Conservation (phyloP, 345 rosid genomes). For the Eucalyptus victrix region DNA sequence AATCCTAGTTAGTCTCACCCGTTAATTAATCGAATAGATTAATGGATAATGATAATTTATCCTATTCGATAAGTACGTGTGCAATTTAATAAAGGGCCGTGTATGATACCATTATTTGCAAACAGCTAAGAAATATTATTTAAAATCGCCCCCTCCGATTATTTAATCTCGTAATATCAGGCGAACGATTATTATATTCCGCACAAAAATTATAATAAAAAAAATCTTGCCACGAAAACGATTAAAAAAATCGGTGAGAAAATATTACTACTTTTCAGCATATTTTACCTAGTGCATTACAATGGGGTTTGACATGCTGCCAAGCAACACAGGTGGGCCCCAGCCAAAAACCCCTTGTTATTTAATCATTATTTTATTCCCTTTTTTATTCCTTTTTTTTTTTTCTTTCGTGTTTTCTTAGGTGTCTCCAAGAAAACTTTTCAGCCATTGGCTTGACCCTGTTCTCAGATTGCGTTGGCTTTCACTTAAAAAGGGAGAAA, state of each 20-base stretch:
- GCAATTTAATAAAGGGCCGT: background rate
- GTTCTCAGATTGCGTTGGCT: background rate
- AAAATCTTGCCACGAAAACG: background rate
- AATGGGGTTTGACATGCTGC: constrained; percentile 6
- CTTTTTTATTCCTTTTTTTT: too few species aligned
- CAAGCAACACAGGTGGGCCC: constrained; percentile 6
- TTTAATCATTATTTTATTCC: background rate
- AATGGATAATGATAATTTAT: background rate
- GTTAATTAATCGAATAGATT: background rate
- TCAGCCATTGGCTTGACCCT: background rate
- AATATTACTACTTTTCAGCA: background rate
- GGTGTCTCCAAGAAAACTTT: background rate
- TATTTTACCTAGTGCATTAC: background rate
- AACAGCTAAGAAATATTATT: constrained; percentile 2
- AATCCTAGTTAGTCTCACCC: background rate
- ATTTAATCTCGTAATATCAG: background rate
- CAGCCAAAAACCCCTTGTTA: background rate
- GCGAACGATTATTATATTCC: background rate
- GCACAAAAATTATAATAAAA: background rate
- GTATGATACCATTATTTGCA: background rate
- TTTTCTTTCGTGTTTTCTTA: background rate
- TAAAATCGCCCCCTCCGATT: background rate
- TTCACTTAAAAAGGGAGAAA: background rate
- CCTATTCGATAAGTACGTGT: background rate
- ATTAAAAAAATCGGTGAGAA: background rate